Percentiles rank a stretch among this genome's conserved stretches.
phyloP scores from a whole-genome alignment of 2,329 filamentous ascomycete genomes.

The Xylaria multiplex region DNA sequence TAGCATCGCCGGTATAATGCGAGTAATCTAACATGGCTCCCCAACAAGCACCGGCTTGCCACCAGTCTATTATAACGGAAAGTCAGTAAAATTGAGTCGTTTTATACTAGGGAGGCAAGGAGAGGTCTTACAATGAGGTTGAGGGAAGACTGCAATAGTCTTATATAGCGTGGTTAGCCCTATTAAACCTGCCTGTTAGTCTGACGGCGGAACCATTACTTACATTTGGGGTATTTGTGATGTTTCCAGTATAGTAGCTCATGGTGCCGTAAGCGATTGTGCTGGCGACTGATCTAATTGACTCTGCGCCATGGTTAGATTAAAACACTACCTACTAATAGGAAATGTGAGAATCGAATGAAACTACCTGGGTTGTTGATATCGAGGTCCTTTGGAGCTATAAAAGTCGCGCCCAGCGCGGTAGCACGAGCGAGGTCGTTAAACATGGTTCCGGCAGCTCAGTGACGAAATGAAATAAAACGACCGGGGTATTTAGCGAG shows the following conservation, averaged over 20 bases:
- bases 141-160: constrained; percentile 70
- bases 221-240: constrained; percentile 60
- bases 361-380: constrained; percentile 46
- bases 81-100: constrained; percentile 26
- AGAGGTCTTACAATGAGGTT: constrained; percentile 63
- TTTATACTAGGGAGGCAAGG: constrained; percentile 45
- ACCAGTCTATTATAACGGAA: constrained; percentile 61
- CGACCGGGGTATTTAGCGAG: neutral
- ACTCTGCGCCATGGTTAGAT: constrained; percentile 56
- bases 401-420: constrained; percentile 44
- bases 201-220: neutral
- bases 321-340: too few species aligned
- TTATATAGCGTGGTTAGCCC: constrained; percentile 44
- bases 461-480: neutral
- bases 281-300: constrained; percentile 69
- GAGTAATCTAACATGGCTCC: constrained; percentile 77
- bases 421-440: constrained; percentile 46
- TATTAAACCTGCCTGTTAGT: neutral
- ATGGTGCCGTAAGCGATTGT: constrained; percentile 70
- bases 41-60: constrained; percentile 72
- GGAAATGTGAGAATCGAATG: neutral
- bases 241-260: constrained; percentile 72
- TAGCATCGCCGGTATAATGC: constrained; percentile 70
- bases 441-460: constrained; percentile 39
- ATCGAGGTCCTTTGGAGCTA: constrained; percentile 54